These are phyloP conservation scores for Saccharomyces hybrid DNA, from an alignment of 1,139 yeast species.

Conservation along the genomic window DNA sequence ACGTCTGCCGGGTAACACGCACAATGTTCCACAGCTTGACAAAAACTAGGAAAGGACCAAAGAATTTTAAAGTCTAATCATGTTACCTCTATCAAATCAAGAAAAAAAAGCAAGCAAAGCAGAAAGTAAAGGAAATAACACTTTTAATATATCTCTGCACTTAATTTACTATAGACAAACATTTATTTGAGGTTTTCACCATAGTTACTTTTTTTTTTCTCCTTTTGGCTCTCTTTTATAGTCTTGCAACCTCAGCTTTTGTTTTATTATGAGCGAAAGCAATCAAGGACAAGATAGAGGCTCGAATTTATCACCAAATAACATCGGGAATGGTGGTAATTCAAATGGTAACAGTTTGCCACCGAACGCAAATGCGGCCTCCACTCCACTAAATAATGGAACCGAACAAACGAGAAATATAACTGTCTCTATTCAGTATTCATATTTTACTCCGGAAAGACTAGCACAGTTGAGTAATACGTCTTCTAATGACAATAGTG, in stretches of 20 bases:
- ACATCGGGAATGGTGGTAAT: neutral
- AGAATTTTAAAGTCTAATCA: neutral
- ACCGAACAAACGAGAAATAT: constrained; percentile 21
- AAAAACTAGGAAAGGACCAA: neutral
- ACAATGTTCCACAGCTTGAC: neutral
- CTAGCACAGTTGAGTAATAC: constrained; percentile 8
- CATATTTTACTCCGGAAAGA: constrained; percentile 17
- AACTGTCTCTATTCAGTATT: constrained; percentile 29
- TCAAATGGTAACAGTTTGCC: neutral
- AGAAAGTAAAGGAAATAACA: neutral
- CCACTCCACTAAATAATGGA: neutral
- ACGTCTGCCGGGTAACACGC: neutral
- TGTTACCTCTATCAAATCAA: neutral
- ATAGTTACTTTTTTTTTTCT: neutral
- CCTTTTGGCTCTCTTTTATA: neutral
- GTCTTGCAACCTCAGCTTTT: neutral
- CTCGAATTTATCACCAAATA: neutral
- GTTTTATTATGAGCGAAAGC: neutral
- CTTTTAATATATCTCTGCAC: neutral
- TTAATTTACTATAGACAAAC: neutral
- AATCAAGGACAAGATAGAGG: neutral
- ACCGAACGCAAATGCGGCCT: neutral
- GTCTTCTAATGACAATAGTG: constrained; percentile 3
- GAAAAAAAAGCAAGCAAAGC: neutral
- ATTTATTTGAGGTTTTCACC: neutral